Conservation (phyloP, 2,329 filamentous ascomycete genomes). For the Aspergillus ibericus region DNA sequence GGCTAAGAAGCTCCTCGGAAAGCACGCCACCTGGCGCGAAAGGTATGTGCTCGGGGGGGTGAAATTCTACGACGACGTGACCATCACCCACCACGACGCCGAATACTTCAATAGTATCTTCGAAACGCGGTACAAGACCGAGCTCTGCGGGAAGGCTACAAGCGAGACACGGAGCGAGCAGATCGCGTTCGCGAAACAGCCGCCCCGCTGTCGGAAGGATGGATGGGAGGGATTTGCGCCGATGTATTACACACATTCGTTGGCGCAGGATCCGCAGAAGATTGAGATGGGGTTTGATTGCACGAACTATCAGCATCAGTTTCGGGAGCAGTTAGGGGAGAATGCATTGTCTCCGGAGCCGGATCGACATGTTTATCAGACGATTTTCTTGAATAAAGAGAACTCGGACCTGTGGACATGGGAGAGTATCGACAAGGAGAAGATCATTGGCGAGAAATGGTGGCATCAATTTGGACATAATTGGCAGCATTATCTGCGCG, state of each 20-base stretch:
- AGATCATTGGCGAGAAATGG: slow-evolving; percentile 61
- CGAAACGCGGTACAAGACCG: slow-evolving; percentile 53
- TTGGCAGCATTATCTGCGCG: slow-evolving; percentile 61
- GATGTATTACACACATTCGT: slow-evolving; percentile 63
- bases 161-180: slow-evolving; percentile 48
- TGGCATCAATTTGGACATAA: slow-evolving; percentile 64
- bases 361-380: slow-evolving; percentile 68
- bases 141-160: slow-evolving; percentile 50
- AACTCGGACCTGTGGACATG: slow-evolving; percentile 59
- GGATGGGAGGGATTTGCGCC: slow-evolving; percentile 52
- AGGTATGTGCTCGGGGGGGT: slow-evolving; percentile 68
- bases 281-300: slow-evolving; percentile 69
- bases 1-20: slow-evolving; percentile 54
- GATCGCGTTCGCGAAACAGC: slow-evolving; percentile 49
- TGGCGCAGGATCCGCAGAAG: slow-evolving; percentile 54
- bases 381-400: slow-evolving; percentile 60
- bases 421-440: slow-evolving; percentile 56
- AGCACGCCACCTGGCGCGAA: slow-evolving; percentile 60
- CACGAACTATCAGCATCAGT: slow-evolving; percentile 73
- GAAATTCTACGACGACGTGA: slow-evolving; percentile 63
- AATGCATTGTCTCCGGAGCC: slow-evolving; percentile 40
- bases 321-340: slow-evolving; percentile 48
- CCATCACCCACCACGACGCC: slow-evolving; percentile 60
- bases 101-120: slow-evolving; percentile 60
- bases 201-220: slow-evolving; percentile 30